phyloP scores from a whole-genome alignment of 139 green algal species.

The Micractinium sp. region DNA sequence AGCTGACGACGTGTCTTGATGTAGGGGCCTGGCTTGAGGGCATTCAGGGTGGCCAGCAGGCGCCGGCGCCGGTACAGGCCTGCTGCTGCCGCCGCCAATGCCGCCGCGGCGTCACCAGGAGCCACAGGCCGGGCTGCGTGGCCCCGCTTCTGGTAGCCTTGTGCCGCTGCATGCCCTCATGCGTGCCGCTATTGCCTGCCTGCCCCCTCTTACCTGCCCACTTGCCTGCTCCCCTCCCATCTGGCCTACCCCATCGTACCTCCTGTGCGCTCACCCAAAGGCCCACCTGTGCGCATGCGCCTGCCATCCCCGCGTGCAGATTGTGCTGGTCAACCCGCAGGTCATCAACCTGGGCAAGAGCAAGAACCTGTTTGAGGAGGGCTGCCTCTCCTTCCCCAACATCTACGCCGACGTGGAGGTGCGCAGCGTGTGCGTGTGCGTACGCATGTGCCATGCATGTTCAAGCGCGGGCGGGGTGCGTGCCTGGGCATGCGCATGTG shows the following conservation, averaged over 20 bases:
- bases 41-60: too few species aligned
- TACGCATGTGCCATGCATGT: neutral
- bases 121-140: too few species aligned
- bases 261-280: neutral
- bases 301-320: slow-evolving; percentile 59
- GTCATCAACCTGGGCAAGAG: slow-evolving; percentile 73
- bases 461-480: neutral
- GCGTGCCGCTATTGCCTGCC: too few species aligned
- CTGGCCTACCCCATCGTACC: neutral
- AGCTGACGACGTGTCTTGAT: too few species aligned
- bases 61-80: too few species aligned
- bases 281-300: neutral
- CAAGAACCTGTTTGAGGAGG: slow-evolving; percentile 75
- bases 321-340: slow-evolving; percentile 94
- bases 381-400: slow-evolving; percentile 88
- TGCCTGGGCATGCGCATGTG: neutral
- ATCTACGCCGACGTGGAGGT: slow-evolving; percentile 83
- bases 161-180: too few species aligned
- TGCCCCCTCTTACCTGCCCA: neutral
- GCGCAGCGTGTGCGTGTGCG: neutral
- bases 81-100: too few species aligned
- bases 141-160: too few species aligned
- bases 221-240: neutral
- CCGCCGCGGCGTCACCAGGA: too few species aligned
- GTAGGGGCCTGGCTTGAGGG: too few species aligned